These are phyloP conservation scores for Phyllostachys edulis DNA, from an alignment of 176 grass and related monocot genomes.

Conservation along the genomic window DNA sequence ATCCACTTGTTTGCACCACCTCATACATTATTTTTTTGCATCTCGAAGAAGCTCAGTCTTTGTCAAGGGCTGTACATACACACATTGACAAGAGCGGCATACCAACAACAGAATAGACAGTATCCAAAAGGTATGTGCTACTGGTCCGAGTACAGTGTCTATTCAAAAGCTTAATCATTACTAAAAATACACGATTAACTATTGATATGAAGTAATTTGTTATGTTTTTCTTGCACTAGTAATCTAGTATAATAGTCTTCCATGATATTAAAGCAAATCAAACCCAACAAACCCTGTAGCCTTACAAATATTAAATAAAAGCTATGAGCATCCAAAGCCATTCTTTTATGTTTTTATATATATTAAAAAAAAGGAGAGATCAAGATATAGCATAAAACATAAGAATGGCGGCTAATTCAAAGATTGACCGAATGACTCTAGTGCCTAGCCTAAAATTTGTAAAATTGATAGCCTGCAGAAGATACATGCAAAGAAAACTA, in stretches of 20 bases:
- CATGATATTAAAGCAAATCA: neutral
- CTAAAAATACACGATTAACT: constrained; percentile 1
- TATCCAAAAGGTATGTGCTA: neutral
- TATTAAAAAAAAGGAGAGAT: neutral
- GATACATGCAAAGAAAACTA: neutral
- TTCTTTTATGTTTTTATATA: neutral
- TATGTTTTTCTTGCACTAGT: constrained; percentile 9
- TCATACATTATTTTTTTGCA: neutral
- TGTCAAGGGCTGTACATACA: neutral
- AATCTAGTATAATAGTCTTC: neutral
- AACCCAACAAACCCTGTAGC: neutral
- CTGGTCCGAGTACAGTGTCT: neutral
- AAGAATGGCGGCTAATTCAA: neutral
- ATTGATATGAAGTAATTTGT: neutral
- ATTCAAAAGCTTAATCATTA: constrained; percentile 33
- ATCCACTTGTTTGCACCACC: neutral
- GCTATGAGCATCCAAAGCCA: neutral
- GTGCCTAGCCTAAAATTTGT: neutral
- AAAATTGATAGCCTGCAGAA: neutral
- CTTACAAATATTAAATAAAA: neutral
- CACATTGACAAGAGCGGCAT: constrained; percentile 20
- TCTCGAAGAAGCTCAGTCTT: constrained; percentile 18
- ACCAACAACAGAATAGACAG: constrained; percentile 35
- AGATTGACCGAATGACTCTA: neutral
- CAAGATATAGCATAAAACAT: constrained; percentile 15